Evolutionary conservation across 78 protist genomes (phyloP).

Genomic region (Thecamonas trahens): DNA sequence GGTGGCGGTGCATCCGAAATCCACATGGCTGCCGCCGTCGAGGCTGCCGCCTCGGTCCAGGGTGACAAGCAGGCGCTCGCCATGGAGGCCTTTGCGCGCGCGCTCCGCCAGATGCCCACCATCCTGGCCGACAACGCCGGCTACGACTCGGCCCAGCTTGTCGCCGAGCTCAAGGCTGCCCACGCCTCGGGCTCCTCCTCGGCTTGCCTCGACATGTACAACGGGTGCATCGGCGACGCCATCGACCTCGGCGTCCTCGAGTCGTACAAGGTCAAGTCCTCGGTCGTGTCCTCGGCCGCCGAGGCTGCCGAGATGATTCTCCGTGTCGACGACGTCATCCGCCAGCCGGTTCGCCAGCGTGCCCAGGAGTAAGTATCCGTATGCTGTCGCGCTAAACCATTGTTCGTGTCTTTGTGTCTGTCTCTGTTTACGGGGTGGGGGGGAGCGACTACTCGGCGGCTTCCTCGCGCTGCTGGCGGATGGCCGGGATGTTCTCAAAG

Average conservation of each 20-base stretch:
- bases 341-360: too few relatives aligned
- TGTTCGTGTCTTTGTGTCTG: too few relatives aligned
- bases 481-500: too few relatives aligned
- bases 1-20: slow-evolving; percentile 97
- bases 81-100: slow-evolving; percentile 93
- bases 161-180: slow-evolving; percentile 75
- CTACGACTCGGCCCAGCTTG: slow-evolving; percentile 81
- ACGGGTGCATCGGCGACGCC: slow-evolving; percentile 83
- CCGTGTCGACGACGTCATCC: slow-evolving; percentile 93
- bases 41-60: slow-evolving; percentile 66
- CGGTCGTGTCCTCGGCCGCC: slow-evolving; percentile 80
- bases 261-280: slow-evolving; percentile 80
- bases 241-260: slow-evolving; percentile 83
- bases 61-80: slow-evolving; percentile 95
- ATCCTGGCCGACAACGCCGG: slow-evolving; percentile 97
- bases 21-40: slow-evolving; percentile 92
- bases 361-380: too few relatives aligned
- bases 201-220: slow-evolving; percentile 83
- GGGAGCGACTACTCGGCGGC: too few relatives aligned
- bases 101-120: slow-evolving; percentile 87
- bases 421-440: too few relatives aligned
- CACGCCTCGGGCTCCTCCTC: slow-evolving; percentile 67
- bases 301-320: slow-evolving; percentile 99
- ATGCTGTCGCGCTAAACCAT: too few relatives aligned
- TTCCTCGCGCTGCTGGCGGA: too few relatives aligned